Base-by-base conservation (phyloP, 140 eudicot genomes). In the Anethum foeniculum region DNA sequence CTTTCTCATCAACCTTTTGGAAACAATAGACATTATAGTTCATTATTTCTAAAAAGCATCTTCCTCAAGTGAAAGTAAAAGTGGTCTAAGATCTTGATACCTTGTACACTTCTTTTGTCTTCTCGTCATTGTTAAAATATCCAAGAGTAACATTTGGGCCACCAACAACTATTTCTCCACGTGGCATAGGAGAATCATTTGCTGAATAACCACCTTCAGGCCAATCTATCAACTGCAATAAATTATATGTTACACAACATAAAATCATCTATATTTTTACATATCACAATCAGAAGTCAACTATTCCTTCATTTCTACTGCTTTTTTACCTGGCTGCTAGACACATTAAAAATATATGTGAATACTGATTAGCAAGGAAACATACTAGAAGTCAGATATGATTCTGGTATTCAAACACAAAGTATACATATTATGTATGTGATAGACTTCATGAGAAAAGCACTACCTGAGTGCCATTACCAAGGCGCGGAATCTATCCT, bases 81-180 rank as follows among this genome's bases (percentile, higher is more conserved):
- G 75, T 85, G 18, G 47, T 28, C 68, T 68, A 81, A 75, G 72
- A 36, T 48, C 18, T 82, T 89, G 30, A 27, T 62, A 92, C 98
- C 91, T 88, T 95, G 93, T 95, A 95, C 34, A 91, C 99, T 89
- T 95, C 99, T 38, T 82, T 88, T 9, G 99, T 92, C 86, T 92
- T 95, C 83, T 85, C 97, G 43, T 90, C 97, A 16, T 87, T 90
- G 41, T 95, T 95, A 84, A 95, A 95, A 87, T 95, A 95, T 76
- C 99, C 99, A 56, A 91, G 80, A 14, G 99, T 92, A 69, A 95
- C 97, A 88, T 92, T 91, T 71, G 99, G 99, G 43, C 99, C 97
- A 79, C 99, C 99, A 78, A 95, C 81, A 76, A 95, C 88, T 75
- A 95, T 95, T 85, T 95, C 99, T 68, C 99, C 99, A 34, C 99